Base-by-base conservation (phyloP, 106 monocot species). In the Dactylorhiza incarnata region DNA sequence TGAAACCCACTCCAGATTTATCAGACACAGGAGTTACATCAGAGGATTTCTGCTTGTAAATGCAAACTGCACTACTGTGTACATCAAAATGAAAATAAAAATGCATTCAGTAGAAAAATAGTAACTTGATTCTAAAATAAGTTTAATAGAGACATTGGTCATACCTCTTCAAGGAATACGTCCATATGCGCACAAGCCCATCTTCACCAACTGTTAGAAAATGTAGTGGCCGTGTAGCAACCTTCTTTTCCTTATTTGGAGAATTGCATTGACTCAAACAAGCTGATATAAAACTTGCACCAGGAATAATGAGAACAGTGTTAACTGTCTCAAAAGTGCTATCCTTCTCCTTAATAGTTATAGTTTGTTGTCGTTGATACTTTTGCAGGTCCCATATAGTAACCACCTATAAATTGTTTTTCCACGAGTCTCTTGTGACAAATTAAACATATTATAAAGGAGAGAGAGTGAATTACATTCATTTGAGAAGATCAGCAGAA, bases 121-220 rank as follows among this genome's bases (percentile, higher is more conserved):
- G 29, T 7, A 65, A 43, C 37, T 48, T 26, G 8, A 51, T 1
- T 25, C 9, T 46, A 70, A 79, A 19, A 74, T 48, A 29, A 75
- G 9, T 72, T 48, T 48, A 72, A 48, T 22, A 12, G 11, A 49
- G 9, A 49, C 44, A 72, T 49, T 48, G 29, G 44, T 12, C 23
- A 19, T 17, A 72, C 72, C 72, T 72, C 44, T 48, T 72, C 6
- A 23, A 16, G 43, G 14, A 48, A 72, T 86, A 87, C 80, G 81
- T 85, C 97, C 97, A 94, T 24, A 97, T 82, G 46, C 97, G 89
- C 45, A 97, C 75, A 74, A 89, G 37, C 19, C 97, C 97, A 72
- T 81, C 80, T 74, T 97, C 97, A 78, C 97, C 97, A 81, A 89
- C 97, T 13, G 97, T 94, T 52, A 97, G 66, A 85, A 94, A 94